Conservation (phyloP, 345 rosid species). For the Moringa oleifera region DNA sequence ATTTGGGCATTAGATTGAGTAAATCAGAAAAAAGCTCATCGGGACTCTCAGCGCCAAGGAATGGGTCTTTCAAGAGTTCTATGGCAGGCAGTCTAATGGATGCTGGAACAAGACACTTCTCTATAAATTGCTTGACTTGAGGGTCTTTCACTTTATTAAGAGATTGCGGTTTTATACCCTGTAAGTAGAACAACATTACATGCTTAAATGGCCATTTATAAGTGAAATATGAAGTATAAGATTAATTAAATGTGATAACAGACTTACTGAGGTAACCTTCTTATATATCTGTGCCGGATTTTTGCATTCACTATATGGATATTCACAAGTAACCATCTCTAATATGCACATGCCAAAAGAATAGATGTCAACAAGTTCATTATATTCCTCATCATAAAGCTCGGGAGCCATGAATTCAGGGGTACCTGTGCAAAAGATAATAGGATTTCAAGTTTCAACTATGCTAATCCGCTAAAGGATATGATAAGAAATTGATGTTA, state of each 20-base stretch:
- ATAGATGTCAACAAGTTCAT: constrained; percentile 80
- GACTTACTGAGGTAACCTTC: constrained; percentile 69
- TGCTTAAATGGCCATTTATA: background rate
- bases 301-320: constrained; percentile 75
- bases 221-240: background rate
- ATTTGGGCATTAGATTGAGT: constrained; percentile 25
- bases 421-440: constrained; percentile 45
- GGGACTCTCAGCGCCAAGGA: constrained; percentile 39
- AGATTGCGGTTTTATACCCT: constrained; percentile 78
- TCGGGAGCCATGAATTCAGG: constrained; percentile 99
- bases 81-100: constrained; percentile 53
- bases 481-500: constrained; percentile 1
- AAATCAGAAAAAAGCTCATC: constrained; percentile 30
- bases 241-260: background rate
- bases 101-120: constrained; percentile 84
- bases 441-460: background rate
- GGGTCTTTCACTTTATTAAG: constrained; percentile 66
- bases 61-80: constrained; percentile 73
- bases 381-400: constrained; percentile 80
- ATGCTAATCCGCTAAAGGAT: background rate
- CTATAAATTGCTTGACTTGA: constrained; percentile 64
- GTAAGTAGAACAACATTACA: constrained; percentile 16
- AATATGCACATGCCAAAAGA: constrained; percentile 90
- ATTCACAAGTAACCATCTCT: constrained; percentile 89
- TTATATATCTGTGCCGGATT: constrained; percentile 77